Conservation (phyloP, 768 basidiomycete species). For the Serendipita indica region DNA sequence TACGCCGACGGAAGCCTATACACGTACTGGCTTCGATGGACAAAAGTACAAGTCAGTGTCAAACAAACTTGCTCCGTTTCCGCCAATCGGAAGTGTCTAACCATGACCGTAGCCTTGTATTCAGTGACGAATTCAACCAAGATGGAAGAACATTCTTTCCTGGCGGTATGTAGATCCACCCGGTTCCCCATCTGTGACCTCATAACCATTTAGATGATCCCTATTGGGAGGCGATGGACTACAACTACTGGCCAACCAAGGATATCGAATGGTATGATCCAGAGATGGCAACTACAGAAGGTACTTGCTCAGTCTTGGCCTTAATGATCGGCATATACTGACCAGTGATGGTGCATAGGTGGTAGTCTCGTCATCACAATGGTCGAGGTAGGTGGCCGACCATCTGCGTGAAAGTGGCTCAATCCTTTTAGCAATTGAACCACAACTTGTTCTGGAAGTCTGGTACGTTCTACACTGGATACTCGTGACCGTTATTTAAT, state of each 20-base stretch:
- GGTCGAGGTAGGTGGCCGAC: constrained; percentile 10
- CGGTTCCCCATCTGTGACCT: background rate
- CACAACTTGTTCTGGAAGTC: constrained; percentile 13
- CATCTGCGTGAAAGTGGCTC: background rate
- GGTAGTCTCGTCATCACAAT: constrained; percentile 15
- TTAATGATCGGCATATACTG: too few species aligned
- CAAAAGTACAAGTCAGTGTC: constrained; percentile 11
- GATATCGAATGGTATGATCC: constrained; percentile 19
- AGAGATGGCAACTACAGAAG: constrained; percentile 13
- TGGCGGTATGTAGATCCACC: constrained; percentile 29
- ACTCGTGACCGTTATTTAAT: background rate
- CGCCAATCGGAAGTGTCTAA: constrained; percentile 18
- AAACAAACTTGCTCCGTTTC: too few species aligned
- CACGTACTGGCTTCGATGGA: constrained; percentile 12
- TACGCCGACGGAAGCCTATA: constrained; percentile 12
- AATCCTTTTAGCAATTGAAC: background rate
- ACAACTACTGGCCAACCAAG: constrained; percentile 25
- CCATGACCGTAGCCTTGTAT: constrained; percentile 17
- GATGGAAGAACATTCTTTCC: constrained; percentile 22
- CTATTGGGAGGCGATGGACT: constrained; percentile 32
- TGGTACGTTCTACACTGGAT: background rate
- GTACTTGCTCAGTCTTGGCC: too few species aligned
- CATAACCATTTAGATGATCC: constrained; percentile 25
- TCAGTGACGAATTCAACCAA: constrained; percentile 28
- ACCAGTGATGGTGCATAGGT: too few species aligned